A percentile compares a stretch with the other conserved stretches of the same genome.
Evolutionary conservation across 1,284 basidiomycete species (phyloP).

Genomic region (Hypsizygus ulmarius): DNA sequence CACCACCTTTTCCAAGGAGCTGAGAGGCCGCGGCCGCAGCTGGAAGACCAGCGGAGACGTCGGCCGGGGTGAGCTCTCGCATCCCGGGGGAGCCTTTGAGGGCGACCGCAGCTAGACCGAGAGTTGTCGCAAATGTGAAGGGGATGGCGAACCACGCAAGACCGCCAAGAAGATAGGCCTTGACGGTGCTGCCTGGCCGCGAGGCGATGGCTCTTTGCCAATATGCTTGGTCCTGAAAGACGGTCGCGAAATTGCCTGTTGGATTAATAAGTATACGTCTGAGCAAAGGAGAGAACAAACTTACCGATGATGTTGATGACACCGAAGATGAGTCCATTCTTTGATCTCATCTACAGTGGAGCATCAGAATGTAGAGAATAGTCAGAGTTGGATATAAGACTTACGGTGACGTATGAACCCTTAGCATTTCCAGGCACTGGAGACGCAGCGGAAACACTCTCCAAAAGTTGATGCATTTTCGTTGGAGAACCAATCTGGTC

Average conservation of each 20-base stretch:
- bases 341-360: conserved; percentile 57
- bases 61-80: conserved; percentile 50
- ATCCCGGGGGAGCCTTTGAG: conserved; percentile 72
- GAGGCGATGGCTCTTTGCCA: conserved; percentile 90
- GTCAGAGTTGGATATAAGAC: too few relatives aligned
- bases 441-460: conserved; percentile 39
- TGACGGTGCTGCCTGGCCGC: conserved; percentile 78
- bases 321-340: conserved; percentile 83
- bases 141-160: conserved; percentile 88
- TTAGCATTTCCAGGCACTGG: conserved; percentile 66
- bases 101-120: conserved; percentile 82
- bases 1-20: conserved; percentile 75
- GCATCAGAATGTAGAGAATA: too few relatives aligned
- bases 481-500: conserved; percentile 56
- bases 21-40: conserved; percentile 80
- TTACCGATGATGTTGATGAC: conserved; percentile 78
- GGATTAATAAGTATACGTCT: too few relatives aligned
- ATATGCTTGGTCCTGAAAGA: conserved; percentile 76
- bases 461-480: conserved; percentile 59
- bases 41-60: conserved; percentile 83
- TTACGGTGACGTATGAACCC: conserved; percentile 65
- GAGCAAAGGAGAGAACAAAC: too few relatives aligned
- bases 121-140: conserved; percentile 75
- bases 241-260: conserved; percentile 68
- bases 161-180: conserved; percentile 89